These are phyloP conservation scores for Breviolum minutum DNA, from an alignment of 73 alveolate genomes.

Conservation along the genomic window DNA sequence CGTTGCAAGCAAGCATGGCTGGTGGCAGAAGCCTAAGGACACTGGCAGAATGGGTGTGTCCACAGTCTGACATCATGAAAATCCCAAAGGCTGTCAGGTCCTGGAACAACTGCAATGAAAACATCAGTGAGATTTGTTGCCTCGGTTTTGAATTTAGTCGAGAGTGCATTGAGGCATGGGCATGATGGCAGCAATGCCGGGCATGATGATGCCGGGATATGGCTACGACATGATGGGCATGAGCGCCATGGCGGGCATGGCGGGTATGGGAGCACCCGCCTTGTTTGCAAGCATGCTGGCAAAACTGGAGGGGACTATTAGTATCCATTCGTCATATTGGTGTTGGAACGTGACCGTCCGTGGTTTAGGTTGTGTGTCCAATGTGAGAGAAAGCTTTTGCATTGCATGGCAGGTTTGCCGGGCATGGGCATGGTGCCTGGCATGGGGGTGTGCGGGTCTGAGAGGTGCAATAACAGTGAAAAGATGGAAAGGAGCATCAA, in stretches of 20 bases:
- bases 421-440: conserved; percentile 87
- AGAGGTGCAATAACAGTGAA: not conserved
- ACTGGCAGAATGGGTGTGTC: not conserved
- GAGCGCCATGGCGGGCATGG: conserved; percentile 53
- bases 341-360: not conserved
- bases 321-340: not conserved
- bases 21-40: conserved; percentile 24
- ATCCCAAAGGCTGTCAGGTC: not conserved
- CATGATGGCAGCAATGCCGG: conserved; percentile 67
- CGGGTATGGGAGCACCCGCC: conserved; percentile 45
- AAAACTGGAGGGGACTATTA: not conserved
- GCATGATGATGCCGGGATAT: conserved; percentile 62
- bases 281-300: not conserved
- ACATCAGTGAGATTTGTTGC: not conserved
- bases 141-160: not conserved
- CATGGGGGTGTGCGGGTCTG: conserved; percentile 23
- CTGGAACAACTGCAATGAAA: not conserved
- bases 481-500: not conserved
- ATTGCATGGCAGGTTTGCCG: conserved; percentile 15
- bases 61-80: not conserved
- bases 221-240: conserved; percentile 42
- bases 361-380: not conserved
- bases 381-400: not conserved
- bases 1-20: conserved; percentile 51
- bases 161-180: conserved; percentile 34